A percentile compares a stretch with the other conserved stretches of the same genome.
phyloP scores from a whole-genome alignment of 2,329 filamentous ascomycete species.

The Fusarium annulatum region DNA sequence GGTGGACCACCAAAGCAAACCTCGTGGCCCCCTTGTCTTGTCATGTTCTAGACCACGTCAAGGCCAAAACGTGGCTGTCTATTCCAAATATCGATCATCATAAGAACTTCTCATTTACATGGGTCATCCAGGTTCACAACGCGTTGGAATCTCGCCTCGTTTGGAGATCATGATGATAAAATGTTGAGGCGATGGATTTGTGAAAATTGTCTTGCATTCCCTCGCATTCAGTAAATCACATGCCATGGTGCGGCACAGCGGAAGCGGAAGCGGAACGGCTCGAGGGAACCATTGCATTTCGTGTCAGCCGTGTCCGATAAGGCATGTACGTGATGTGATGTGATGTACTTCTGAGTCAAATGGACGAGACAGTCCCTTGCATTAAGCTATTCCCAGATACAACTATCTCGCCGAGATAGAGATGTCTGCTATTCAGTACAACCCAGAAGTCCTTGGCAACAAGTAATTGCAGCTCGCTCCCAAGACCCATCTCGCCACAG shows the following conservation, averaged over 20 bases:
- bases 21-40: constrained; percentile 33
- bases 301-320: not conserved
- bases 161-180: not conserved
- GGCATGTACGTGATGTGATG: not conserved
- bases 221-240: not conserved
- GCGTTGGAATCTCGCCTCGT: not conserved
- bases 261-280: constrained; percentile 23
- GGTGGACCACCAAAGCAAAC: constrained; percentile 21
- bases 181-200: not conserved
- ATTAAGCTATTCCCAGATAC: not conserved
- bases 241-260: constrained; percentile 25
- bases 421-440: not conserved
- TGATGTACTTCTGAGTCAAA: not conserved
- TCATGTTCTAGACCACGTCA: constrained; percentile 21
- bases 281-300: constrained; percentile 11
- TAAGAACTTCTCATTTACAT: not conserved
- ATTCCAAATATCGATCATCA: constrained; percentile 13
- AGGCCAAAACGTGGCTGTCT: not conserved
- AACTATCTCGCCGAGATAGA: not conserved
- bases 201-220: constrained; percentile 4
- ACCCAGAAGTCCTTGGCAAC: not conserved
- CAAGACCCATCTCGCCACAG: not conserved
- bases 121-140: not conserved
- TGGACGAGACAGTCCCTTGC: constrained; percentile 1
- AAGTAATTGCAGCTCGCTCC: not conserved